These are phyloP conservation scores for Harringtonia aguacate DNA, from an alignment of 2,329 filamentous ascomycete genomes.

Conservation along the genomic window DNA sequence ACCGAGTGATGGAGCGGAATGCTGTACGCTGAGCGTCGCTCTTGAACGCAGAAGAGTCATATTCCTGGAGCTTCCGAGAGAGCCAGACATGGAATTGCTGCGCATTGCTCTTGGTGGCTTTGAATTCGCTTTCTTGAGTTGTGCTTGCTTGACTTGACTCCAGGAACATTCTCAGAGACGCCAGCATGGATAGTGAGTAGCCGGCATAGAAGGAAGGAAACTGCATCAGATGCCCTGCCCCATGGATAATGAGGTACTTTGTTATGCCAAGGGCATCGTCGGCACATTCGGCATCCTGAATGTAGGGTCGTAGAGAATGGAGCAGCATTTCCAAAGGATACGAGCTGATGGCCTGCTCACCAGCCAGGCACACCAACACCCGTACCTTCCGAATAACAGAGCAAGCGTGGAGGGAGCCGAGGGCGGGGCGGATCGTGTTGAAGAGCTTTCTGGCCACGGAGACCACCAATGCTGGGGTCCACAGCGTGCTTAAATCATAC, in stretches of 20 bases:
- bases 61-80: conserved; percentile 53
- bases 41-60: conserved; percentile 42
- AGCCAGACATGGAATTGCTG: conserved; percentile 73
- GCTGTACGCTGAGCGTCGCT: conserved; percentile 37
- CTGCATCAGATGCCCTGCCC: conserved; percentile 51
- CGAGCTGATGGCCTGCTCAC: conserved; percentile 57
- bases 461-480: conserved; percentile 65
- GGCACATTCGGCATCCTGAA: conserved; percentile 77
- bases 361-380: conserved; percentile 69
- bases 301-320: conserved; percentile 64
- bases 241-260: conserved; percentile 68
- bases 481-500: conserved; percentile 54
- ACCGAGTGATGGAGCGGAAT: conserved; percentile 57
- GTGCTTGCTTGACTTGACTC: conserved; percentile 66
- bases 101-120: conserved; percentile 64
- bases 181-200: conserved; percentile 66
- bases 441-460: conserved; percentile 69
- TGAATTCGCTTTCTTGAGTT: conserved; percentile 76
- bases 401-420: conserved; percentile 80
- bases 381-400: conserved; percentile 79
- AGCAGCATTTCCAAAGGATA: conserved; percentile 89
- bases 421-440: conserved; percentile 67
- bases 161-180: conserved; percentile 68
- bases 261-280: conserved; percentile 83
- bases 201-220: conserved; percentile 71